Evolutionary conservation across 805 yeast genomes (phyloP), one percentile per base, ranked within the genome.

Genomic region (Pichia manshurica): DNA sequence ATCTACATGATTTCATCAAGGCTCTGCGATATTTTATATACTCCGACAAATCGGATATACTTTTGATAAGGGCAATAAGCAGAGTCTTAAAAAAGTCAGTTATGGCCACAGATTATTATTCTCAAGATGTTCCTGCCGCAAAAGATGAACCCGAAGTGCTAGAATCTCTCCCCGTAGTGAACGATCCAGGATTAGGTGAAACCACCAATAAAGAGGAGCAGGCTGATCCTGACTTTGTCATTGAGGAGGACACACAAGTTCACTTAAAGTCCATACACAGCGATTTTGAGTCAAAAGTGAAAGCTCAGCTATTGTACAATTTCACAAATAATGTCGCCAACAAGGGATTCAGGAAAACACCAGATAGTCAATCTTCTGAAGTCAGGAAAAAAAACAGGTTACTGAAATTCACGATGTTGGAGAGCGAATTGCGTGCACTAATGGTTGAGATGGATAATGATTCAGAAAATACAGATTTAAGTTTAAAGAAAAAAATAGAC

Each of bases 111-210:
- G 66, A 62, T 34, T 62, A 55, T 31, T 62, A 60, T 35, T 53
- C 64, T 1, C 62, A 59, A 39, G 64, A 61, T 17, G 46, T 62
- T 3, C 49, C 57, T 34, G 47, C 47, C 5, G 39, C 28, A 9
- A 46, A 32, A 3, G 50, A 47, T 13, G 64, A 60, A 19, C 38
- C 45, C 5, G 64, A 61, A 37, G 47, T 61, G 3, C 39, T 58
- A 7, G 66, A 60, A 31, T 34, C 55, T 4, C 10, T 49, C 19
- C 51, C 53, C 9, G 10, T 29, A 10, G 19, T 9, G 13, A 10
- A 25, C 10, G 10, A 25, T n/a, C n/a, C n/a, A n/a, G n/a, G n/a
- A n/a, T n/a, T n/a, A n/a, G n/a, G n/a, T n/a, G n/a, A n/a, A n/a
- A 2, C 9, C 8, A 10, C 22, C 19, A 44, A 19, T 7, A 32